Conservation (phyloP, 768 basidiomycete species). For the Epithele typhae region DNA sequence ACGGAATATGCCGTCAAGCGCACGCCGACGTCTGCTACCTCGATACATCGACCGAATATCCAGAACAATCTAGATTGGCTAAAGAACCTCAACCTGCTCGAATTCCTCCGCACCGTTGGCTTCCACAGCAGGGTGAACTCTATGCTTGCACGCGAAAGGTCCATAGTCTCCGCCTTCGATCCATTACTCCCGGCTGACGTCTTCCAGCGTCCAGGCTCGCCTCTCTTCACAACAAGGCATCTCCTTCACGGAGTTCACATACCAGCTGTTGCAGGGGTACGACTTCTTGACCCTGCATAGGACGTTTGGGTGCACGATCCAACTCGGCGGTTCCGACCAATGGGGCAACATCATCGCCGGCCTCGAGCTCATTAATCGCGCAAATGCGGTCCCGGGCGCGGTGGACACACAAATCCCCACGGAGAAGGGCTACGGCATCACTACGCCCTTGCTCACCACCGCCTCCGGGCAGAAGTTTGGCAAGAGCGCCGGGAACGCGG, state of each 20-base stretch:
- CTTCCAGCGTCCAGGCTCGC: conserved; percentile 72
- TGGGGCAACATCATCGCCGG: conserved; percentile 98
- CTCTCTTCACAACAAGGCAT: conserved; percentile 79
- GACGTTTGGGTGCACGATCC: conserved; percentile 67
- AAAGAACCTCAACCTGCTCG: conserved; percentile 63
- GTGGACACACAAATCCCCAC: conserved; percentile 3
- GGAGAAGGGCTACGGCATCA: conserved; percentile 69
- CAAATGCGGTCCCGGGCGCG: conserved; percentile 19
- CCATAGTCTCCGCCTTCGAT: neutral
- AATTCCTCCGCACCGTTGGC: conserved; percentile 82
- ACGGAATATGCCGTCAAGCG: conserved; percentile 50
- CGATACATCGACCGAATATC: conserved; percentile 33
- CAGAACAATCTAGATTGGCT: conserved; percentile 80
- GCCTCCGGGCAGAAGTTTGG: conserved; percentile 93
- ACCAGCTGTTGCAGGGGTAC: conserved; percentile 95
- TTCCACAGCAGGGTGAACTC: conserved; percentile 76
- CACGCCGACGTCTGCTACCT: conserved; percentile 8
- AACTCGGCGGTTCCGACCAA: conserved; percentile 96
- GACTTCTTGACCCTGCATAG: conserved; percentile 82
- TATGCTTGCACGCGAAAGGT: conserved; percentile 93
- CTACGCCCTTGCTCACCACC: conserved; percentile 91
- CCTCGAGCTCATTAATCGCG: conserved; percentile 79
- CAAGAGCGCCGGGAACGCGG: conserved; percentile 93
- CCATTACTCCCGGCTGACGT: conserved; percentile 2
- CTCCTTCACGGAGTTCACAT: conserved; percentile 98